Percentiles rank a stretch among this genome's conserved stretches.
Conservation (phyloP, 805 yeast species). For the Candida nitratophila region DNA sequence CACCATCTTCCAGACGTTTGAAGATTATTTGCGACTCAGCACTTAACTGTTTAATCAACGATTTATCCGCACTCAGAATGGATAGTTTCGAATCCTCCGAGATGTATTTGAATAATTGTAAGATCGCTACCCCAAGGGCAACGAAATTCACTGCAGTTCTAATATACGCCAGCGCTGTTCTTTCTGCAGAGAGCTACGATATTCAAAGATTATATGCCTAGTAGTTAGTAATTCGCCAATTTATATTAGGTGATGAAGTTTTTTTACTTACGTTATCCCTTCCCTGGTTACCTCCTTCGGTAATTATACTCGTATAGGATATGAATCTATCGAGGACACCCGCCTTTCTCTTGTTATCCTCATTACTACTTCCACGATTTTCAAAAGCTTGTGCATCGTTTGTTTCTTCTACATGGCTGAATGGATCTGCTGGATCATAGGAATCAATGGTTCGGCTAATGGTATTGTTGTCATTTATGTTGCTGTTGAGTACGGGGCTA, state of each 20-base stretch:
- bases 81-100: background rate
- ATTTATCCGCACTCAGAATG: slow-evolving; percentile 6
- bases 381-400: no score
- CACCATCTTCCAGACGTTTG: slow-evolving; percentile 41
- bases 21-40: slow-evolving; percentile 55
- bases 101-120: slow-evolving; percentile 41
- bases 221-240: background rate
- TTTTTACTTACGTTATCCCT: background rate
- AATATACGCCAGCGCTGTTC: slow-evolving; percentile 55
- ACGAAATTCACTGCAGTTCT: slow-evolving; percentile 47
- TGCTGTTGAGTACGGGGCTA: no score
- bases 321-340: background rate
- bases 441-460: no score
- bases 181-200: slow-evolving; percentile 44
- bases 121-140: slow-evolving; percentile 45
- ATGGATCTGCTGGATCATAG: no score
- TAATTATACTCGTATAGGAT: background rate
- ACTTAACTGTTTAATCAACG: slow-evolving; percentile 57
- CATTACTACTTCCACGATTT: background rate
- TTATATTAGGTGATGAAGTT: background rate
- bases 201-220: background rate
- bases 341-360: background rate
- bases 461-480: no score
- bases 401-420: no score
- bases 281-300: background rate